phyloP scores from a whole-genome alignment of 1,139 yeast genomes.

The Candida anutae region DNA sequence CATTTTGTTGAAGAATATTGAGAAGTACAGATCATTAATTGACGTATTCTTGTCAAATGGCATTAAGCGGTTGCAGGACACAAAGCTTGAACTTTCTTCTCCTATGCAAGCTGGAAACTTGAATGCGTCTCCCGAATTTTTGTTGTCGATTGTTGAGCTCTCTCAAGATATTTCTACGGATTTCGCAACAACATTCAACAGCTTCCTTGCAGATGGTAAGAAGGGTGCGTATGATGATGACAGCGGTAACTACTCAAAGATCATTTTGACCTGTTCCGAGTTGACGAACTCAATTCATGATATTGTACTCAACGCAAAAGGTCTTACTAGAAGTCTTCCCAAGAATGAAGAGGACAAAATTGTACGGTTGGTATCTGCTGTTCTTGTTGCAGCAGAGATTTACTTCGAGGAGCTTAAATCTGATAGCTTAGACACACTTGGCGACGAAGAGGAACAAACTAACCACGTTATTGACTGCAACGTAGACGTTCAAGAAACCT shows the following conservation, averaged over 20 bases:
- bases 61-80: conserved; percentile 65
- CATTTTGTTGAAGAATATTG: conserved; percentile 42
- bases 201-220: conserved; percentile 71
- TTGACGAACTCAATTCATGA: conserved; percentile 62
- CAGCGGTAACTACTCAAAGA: conserved; percentile 45
- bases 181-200: conserved; percentile 73
- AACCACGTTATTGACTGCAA: conserved; percentile 74
- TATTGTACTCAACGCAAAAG: conserved; percentile 63
- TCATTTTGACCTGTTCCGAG: conserved; percentile 61
- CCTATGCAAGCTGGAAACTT: conserved; percentile 83
- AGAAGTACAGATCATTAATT: conserved; percentile 48
- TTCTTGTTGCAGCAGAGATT: conserved; percentile 54
- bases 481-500: conserved; percentile 60
- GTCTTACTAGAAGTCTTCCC: conserved; percentile 46
- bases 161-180: conserved; percentile 70
- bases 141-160: conserved; percentile 64
- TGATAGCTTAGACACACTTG: conserved; percentile 37
- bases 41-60: conserved; percentile 71
- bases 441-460: conserved; percentile 59
- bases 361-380: conserved; percentile 41
- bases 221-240: conserved; percentile 43
- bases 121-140: conserved; percentile 66
- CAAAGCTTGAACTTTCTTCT: conserved; percentile 64
- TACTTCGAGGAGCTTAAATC: conserved; percentile 59
- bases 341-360: conserved; percentile 49